Evolutionary conservation across 1,139 yeast species (phyloP).

Genomic region (Candida anutae): DNA sequence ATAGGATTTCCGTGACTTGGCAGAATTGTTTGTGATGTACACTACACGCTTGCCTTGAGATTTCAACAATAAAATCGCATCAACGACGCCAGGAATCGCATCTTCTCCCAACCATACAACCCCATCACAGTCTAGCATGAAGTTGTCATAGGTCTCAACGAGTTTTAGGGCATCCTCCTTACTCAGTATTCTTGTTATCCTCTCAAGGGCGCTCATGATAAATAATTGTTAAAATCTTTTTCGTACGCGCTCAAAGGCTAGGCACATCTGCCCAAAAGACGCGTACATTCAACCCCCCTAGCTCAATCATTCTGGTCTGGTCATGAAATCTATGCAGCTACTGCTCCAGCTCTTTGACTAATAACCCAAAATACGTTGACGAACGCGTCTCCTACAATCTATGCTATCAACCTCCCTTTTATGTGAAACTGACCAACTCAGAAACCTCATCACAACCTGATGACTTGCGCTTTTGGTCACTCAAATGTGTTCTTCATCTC

Average conservation of each 20-base stretch:
- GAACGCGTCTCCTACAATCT: too few relatives aligned
- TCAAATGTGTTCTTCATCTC: too few relatives aligned
- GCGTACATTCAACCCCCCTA: too few relatives aligned
- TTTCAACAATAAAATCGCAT: slow-evolving; percentile 53
- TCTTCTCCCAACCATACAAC: slow-evolving; percentile 84
- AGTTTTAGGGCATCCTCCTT: not conserved
- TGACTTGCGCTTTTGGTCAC: too few relatives aligned
- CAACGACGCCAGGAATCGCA: slow-evolving; percentile 63
- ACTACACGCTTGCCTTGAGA: slow-evolving; percentile 23
- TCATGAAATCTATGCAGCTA: too few relatives aligned
- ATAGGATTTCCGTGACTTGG: slow-evolving; percentile 27
- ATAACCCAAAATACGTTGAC: too few relatives aligned
- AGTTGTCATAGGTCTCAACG: slow-evolving; percentile 62
- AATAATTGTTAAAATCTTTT: not conserved
- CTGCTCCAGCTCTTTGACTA: too few relatives aligned
- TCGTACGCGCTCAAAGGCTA: slow-evolving; percentile 1
- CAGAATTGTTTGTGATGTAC: slow-evolving; percentile 35
- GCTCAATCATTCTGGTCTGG: too few relatives aligned
- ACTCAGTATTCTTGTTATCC: not conserved
- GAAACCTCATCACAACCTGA: too few relatives aligned
- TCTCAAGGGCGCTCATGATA: not conserved
- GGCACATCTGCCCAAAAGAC: too few relatives aligned
- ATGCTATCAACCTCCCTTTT: too few relatives aligned
- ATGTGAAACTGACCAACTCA: too few relatives aligned
- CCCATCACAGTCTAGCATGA: slow-evolving; percentile 90